Conservation (phyloP, 2,329 filamentous ascomycete genomes). For the Claviceps quebecensis region DNA sequence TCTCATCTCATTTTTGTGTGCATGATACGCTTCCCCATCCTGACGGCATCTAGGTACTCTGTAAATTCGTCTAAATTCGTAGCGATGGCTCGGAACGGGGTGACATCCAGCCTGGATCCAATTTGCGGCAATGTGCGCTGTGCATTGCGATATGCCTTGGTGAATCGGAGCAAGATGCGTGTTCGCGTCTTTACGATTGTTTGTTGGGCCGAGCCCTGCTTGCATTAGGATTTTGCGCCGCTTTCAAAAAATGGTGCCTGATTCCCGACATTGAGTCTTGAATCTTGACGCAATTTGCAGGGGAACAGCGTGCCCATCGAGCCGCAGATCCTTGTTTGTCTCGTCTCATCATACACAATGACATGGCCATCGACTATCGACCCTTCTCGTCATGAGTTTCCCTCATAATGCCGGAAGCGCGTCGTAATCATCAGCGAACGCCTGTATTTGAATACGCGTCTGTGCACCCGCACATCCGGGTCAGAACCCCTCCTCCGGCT, state of each 20-base stretch:
- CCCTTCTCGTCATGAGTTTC: too few species aligned
- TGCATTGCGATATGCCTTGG: background rate
- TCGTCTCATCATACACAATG: background rate
- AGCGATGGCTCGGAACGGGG: background rate
- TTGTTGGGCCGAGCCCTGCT: background rate
- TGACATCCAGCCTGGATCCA: background rate
- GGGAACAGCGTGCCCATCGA: background rate
- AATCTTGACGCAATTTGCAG: background rate
- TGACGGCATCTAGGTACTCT: background rate
- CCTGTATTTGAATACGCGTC: background rate
- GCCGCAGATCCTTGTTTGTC: background rate
- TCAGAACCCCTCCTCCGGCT: too few species aligned
- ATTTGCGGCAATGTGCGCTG: too few species aligned
- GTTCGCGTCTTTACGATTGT: background rate
- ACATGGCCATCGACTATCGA: background rate
- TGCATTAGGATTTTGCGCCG: background rate
- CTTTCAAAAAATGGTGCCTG: background rate
- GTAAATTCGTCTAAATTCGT: background rate
- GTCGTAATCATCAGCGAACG: background rate
- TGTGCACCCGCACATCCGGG: too few species aligned
- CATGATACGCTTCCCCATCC: background rate
- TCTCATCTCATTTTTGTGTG: background rate
- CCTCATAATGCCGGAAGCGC: background rate
- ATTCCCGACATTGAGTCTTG: background rate
- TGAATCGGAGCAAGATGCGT: background rate